These are phyloP conservation scores for Diversispora eburnea DNA, from an alignment of 192 early-diverging fungal species.

Conservation along the genomic window DNA sequence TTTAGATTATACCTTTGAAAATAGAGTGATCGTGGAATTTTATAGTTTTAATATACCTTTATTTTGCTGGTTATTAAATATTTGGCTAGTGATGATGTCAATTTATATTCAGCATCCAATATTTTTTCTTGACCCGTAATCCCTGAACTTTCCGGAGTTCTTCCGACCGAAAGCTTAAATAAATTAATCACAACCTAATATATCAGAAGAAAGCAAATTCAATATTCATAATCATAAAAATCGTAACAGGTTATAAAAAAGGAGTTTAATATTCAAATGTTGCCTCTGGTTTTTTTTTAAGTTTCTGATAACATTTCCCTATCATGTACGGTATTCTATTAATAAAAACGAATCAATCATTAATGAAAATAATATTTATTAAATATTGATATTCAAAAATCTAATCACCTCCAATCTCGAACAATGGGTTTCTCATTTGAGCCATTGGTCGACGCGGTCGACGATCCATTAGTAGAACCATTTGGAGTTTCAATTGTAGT, in stretches of 20 bases:
- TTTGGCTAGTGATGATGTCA: conserved; percentile 58
- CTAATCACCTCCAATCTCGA: conserved; percentile 18
- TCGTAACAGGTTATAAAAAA: neutral
- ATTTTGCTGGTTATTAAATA: conserved; percentile 45
- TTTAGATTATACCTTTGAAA: neutral
- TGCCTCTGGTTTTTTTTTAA: conserved; percentile 41
- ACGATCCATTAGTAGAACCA: neutral
- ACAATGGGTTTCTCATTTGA: neutral
- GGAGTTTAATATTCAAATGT: neutral
- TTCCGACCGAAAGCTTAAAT: conserved; percentile 38
- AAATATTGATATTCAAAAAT: neutral
- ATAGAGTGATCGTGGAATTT: too few relatives aligned
- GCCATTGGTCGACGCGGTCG: neutral
- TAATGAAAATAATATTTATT: neutral
- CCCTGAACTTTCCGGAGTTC: conserved; percentile 34
- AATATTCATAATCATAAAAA: neutral
- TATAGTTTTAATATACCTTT: conserved; percentile 33
- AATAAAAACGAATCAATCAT: conserved; percentile 1
- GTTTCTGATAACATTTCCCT: conserved; percentile 52
- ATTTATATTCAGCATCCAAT: conserved; percentile 57
- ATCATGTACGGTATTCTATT: conserved; percentile 43
- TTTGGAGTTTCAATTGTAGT: neutral
- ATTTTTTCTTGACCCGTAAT: conserved; percentile 55
- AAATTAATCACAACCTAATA: conserved; percentile 39
- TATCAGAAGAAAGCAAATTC: neutral